A percentile compares a stretch with the other conserved stretches of the same genome.
Evolutionary conservation across 129 eudicot species (phyloP).

Genomic region (Flaveria trinervia): DNA sequence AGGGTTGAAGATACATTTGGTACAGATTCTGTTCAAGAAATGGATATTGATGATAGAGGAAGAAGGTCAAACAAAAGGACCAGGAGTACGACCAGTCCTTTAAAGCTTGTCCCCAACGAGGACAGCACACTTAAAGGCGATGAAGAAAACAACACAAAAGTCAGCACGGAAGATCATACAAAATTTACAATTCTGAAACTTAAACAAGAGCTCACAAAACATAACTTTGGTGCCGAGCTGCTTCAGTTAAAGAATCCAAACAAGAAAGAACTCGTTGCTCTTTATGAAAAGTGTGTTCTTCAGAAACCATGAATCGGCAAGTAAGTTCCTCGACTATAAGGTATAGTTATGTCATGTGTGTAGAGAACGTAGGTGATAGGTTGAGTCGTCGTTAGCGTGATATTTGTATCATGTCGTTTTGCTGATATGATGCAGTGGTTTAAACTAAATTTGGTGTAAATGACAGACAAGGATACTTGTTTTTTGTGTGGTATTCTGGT

Average conservation of each 20-base stretch:
- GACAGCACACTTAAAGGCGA: constrained; percentile 61
- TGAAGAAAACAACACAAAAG: constrained; percentile 45
- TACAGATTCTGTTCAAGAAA: constrained; percentile 69
- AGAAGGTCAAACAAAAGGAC: constrained; percentile 58
- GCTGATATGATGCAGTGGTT: neutral
- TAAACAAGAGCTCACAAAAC: constrained; percentile 72
- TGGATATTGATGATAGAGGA: constrained; percentile 45
- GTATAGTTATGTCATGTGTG: constrained; percentile 5
- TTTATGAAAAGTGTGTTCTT: constrained; percentile 73
- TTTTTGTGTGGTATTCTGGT: neutral
- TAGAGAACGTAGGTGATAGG: constrained; percentile 14
- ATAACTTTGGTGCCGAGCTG: constrained; percentile 74
- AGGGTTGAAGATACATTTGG: constrained; percentile 73
- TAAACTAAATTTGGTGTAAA: constrained; percentile 10
- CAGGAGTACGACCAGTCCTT: constrained; percentile 65
- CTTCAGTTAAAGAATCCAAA: constrained; percentile 65
- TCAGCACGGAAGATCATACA: constrained; percentile 60
- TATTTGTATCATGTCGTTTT: neutral
- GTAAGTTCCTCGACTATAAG: constrained; percentile 10
- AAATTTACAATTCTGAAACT: constrained; percentile 68
- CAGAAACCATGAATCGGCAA: constrained; percentile 41
- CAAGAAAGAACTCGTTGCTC: constrained; percentile 76
- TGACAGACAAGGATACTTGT: neutral
- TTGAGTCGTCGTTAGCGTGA: neutral
- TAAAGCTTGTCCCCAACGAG: constrained; percentile 44